A percentile compares a stretch with the other conserved stretches of the same genome.
phyloP scores from a whole-genome alignment of 2,329 filamentous ascomycete genomes.

The Pezicula neosporulosa region DNA sequence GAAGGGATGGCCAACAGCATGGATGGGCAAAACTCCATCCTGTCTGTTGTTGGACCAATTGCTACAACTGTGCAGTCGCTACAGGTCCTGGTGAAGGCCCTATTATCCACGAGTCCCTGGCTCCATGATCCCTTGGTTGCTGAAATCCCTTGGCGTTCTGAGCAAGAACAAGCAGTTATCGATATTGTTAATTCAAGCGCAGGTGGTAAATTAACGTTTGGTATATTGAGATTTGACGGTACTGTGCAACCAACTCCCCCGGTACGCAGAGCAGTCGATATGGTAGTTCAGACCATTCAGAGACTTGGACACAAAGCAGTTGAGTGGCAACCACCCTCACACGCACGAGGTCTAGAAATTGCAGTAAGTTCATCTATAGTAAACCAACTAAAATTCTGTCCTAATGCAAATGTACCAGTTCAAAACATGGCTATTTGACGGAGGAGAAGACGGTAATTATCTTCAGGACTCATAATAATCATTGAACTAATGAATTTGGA shows the following conservation, averaged over 20 bases:
- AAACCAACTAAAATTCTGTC: slow-evolving; percentile 20
- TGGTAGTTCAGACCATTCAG: slow-evolving; percentile 44
- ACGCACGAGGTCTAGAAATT: slow-evolving; percentile 35
- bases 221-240: slow-evolving; percentile 49
- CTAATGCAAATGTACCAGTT: slow-evolving; percentile 12
- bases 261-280: slow-evolving; percentile 48
- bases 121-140: slow-evolving; percentile 60
- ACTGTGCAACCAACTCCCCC: slow-evolving; percentile 52
- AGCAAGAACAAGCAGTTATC: slow-evolving; percentile 30
- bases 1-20: slow-evolving; percentile 57
- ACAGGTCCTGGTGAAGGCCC: slow-evolving; percentile 49
- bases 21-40: slow-evolving; percentile 56
- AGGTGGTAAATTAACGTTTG: slow-evolving; percentile 45
- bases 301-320: slow-evolving; percentile 55
- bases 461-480: neutral
- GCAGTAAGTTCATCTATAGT: slow-evolving; percentile 32
- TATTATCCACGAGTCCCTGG: slow-evolving; percentile 62
- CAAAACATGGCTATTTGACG: slow-evolving; percentile 41
- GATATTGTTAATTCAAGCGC: slow-evolving; percentile 35
- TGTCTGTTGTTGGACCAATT: slow-evolving; percentile 62
- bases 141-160: slow-evolving; percentile 61
- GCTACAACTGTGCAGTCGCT: slow-evolving; percentile 52
- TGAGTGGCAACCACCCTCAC: slow-evolving; percentile 53
- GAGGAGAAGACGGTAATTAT: slow-evolving; percentile 39
- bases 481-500: neutral